Evolutionary conservation across 2,329 filamentous ascomycete genomes (phyloP), one percentile per base, ranked within the genome.

Genomic region (Trichoderma sp.): DNA sequence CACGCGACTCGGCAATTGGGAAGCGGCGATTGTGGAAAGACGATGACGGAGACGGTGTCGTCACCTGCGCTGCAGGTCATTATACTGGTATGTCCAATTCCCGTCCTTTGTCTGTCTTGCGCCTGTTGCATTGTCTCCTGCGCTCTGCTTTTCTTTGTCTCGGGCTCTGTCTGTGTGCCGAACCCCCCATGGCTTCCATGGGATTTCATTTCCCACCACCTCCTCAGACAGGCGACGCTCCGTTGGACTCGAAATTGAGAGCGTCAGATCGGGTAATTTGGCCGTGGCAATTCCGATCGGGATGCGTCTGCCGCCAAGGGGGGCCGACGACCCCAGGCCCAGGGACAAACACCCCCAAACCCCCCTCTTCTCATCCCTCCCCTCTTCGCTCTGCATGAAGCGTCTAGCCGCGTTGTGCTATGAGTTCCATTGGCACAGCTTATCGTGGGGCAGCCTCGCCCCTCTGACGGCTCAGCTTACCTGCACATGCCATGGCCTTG

Each of bases 1-100:
- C 51, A 24, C 21, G 51, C 28, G 60, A 26, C 43, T 63, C 44
- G 60, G 48, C 60, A 17, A 43, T 50, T 28, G 28, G 41, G n/a
- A 19, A 47, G 26, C 48, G 30, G 48, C 30, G 19, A 15, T 43
- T n/a, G 21, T 58, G 24, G 24, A 47, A 30, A 14, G 12, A 39
- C 12, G 43, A 67, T 67, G 72, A 65, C 60, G 72, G 70, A 69
- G 54, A 69, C 72, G 51, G 65, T 71, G 52, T 65, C 69, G 58
- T 68, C 74, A 64, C 82, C 86, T 74, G 85, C 86, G 47, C 78
- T 92, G 78, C 89, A 92, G 78, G 87, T 92, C 54, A 91, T 92
- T 78, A 82, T 92, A 66, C 77, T 92, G 80, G 90, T 92, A 80
- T 81, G 88, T 83, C 61, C n/a, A 4, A 6, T 34, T 39, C 12